These are phyloP conservation scores for Neurospora sp. DNA, from an alignment of 495 filamentous ascomycete genomes.

Conservation along the genomic window DNA sequence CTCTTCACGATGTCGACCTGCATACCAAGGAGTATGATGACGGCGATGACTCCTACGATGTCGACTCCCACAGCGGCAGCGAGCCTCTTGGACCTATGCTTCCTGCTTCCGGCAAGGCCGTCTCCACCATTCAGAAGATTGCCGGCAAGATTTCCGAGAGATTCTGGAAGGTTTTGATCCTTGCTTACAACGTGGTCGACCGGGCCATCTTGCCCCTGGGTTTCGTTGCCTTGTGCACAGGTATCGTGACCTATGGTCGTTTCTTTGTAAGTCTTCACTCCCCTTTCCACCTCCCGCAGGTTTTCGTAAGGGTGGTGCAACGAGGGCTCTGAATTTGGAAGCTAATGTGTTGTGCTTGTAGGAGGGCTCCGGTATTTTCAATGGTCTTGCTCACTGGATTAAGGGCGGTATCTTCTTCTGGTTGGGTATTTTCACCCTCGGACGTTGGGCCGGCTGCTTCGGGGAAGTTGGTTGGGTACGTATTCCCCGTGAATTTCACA, in stretches of 20 bases:
- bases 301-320: constrained; percentile 12
- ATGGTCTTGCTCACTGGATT: constrained; percentile 84
- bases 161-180: constrained; percentile 31
- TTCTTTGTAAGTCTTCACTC: constrained; percentile 40
- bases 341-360: background rate
- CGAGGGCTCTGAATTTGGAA: constrained; percentile 33
- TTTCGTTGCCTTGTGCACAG: constrained; percentile 49
- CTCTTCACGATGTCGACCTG: constrained; percentile 35
- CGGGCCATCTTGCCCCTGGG: constrained; percentile 41
- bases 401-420: constrained; percentile 98
- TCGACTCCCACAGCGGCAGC: constrained; percentile 11
- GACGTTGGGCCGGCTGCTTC: constrained; percentile 85
- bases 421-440: constrained; percentile 81
- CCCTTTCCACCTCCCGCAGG: background rate
- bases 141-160: constrained; percentile 29
- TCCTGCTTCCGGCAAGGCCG: constrained; percentile 5
- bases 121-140: constrained; percentile 20
- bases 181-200: constrained; percentile 33
- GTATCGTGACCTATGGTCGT: constrained; percentile 47
- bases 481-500: background rate
- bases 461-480: constrained; percentile 78
- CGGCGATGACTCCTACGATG: constrained; percentile 25
- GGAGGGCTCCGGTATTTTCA: constrained; percentile 38
- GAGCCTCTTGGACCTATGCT: constrained; percentile 16
- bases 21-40: constrained; percentile 35